Percentiles rank a stretch among this genome's conserved stretches.
phyloP scores from a whole-genome alignment of 2,329 filamentous ascomycete genomes.

The Periconia macrospinosa region DNA sequence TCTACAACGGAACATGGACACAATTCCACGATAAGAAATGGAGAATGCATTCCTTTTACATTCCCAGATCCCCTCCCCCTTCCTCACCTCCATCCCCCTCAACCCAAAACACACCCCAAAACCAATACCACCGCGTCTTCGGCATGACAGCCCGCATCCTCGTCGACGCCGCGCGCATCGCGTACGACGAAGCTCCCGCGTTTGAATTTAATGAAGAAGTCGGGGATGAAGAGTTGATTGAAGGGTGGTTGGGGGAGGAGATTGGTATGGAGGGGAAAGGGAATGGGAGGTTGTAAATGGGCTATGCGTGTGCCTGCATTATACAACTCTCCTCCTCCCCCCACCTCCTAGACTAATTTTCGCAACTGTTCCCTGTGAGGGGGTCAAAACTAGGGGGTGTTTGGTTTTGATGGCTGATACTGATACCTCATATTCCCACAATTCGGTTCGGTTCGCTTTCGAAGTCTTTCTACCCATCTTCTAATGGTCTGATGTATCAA shows the following conservation, averaged over 20 bases:
- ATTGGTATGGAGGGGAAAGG: no score
- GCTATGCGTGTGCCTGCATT: no score
- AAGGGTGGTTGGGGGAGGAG: conserved; percentile 57
- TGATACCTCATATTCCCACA: no score
- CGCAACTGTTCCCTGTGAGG: no score
- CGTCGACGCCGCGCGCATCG: conserved; percentile 83
- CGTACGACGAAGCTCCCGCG: conserved; percentile 79
- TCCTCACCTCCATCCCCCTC: conserved; percentile 29
- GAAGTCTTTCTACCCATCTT: no score
- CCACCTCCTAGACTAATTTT: no score
- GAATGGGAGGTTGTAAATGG: conserved; percentile 44
- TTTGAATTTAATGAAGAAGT: conserved; percentile 73
- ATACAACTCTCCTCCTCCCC: no score
- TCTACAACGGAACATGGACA: conserved; percentile 79
- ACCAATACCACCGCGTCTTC: conserved; percentile 73
- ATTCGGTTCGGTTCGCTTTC: no score
- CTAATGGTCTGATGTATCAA: no score
- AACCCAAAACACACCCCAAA: background rate
- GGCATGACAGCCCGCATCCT: conserved; percentile 92
- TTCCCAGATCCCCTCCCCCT: conserved; percentile 55
- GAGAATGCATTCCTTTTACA: conserved; percentile 90
- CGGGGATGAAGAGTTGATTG: conserved; percentile 69
- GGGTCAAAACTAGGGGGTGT: no score
- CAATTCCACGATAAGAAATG: conserved; percentile 78
- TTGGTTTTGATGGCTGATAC: no score